These are phyloP conservation scores for Diaporthe sp. DNA, from an alignment of 2,329 filamentous ascomycete genomes.

Conservation along the genomic window DNA sequence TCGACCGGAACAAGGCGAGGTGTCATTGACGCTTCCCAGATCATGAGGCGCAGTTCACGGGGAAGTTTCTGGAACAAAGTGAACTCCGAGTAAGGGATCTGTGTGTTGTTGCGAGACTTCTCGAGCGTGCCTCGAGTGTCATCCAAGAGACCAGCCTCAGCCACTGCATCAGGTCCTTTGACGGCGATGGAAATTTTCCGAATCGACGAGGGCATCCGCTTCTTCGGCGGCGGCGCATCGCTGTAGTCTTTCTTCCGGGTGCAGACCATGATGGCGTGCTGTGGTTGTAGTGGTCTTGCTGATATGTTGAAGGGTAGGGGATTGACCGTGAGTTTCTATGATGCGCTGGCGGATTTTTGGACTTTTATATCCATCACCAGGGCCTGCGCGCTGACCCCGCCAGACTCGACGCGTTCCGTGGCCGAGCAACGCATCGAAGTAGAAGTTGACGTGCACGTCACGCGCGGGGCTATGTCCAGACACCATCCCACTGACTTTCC, in stretches of 20 bases:
- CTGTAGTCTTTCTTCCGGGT: constrained; percentile 1
- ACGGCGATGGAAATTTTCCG: too few species aligned
- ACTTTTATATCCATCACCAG: neutral
- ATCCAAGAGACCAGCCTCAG: too few species aligned
- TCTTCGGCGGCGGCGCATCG: neutral
- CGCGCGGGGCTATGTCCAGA: neutral
- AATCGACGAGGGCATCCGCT: too few species aligned
- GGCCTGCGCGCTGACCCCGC: too few species aligned
- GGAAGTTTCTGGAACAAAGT: neutral
- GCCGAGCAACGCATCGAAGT: neutral
- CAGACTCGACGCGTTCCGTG: neutral
- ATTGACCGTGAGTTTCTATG: neutral
- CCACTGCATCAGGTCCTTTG: too few species aligned
- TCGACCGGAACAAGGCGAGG: neutral
- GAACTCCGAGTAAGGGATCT: neutral
- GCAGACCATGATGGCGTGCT: constrained; percentile 4
- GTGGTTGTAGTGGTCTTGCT: neutral
- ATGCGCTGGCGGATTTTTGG: neutral
- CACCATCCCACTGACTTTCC: neutral
- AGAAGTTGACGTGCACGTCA: neutral
- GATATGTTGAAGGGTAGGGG: too few species aligned
- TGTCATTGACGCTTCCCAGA: neutral
- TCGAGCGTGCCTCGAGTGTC: neutral
- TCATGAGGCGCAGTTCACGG: neutral
- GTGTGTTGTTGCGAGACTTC: neutral